These are phyloP conservation scores for Mortierella sp. DNA, from an alignment of 371 early-diverging fungal genomes.

Conservation along the genomic window DNA sequence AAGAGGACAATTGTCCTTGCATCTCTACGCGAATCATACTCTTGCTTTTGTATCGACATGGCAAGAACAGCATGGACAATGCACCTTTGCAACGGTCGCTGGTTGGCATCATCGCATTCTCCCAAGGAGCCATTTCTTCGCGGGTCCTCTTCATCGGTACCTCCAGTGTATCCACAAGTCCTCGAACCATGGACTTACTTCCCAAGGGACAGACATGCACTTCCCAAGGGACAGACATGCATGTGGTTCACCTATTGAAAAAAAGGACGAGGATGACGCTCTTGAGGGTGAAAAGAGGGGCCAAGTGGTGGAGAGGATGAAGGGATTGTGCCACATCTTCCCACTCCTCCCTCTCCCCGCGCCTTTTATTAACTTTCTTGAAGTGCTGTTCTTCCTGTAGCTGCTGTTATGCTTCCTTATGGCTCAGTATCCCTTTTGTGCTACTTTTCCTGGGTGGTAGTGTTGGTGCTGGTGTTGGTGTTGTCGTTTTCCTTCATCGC, in stretches of 20 bases:
- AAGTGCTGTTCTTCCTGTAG: background rate
- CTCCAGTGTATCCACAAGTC: too few relatives aligned
- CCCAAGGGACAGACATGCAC: background rate
- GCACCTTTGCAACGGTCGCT: too few relatives aligned
- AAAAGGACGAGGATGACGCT: background rate
- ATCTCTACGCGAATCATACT: background rate
- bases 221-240: background rate
- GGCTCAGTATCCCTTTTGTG: background rate
- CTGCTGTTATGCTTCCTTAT: background rate
- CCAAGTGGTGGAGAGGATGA: too few relatives aligned
- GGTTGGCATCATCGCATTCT: too few relatives aligned
- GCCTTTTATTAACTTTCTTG: conserved; percentile 10
- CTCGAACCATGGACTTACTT: too few relatives aligned
- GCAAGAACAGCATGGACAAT: too few relatives aligned
- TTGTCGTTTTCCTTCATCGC: conserved; percentile 32
- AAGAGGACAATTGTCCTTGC: background rate
- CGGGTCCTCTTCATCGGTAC: too few relatives aligned
- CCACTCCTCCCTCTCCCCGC: background rate
- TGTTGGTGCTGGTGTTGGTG: background rate
- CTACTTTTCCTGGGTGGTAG: background rate
- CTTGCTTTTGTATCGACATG: background rate
- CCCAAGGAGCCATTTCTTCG: too few relatives aligned
- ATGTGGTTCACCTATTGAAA: background rate
- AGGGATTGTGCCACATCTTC: background rate
- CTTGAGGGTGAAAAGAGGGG: background rate